These are phyloP conservation scores for Capronia epimyces DNA, from an alignment of 2,329 filamentous ascomycete genomes.

Conservation along the genomic window DNA sequence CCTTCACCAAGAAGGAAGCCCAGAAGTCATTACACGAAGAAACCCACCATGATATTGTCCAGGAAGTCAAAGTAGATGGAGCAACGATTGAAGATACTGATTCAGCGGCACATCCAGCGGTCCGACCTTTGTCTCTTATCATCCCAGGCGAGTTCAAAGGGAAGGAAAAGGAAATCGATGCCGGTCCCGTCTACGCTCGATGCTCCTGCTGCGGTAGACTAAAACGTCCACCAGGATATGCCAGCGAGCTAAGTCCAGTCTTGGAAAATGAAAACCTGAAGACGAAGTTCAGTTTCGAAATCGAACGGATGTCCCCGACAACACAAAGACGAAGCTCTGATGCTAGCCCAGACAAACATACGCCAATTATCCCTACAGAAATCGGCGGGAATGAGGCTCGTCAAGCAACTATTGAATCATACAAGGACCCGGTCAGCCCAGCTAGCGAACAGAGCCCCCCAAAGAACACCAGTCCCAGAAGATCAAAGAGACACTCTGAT, in stretches of 20 bases:
- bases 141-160: constrained; percentile 22
- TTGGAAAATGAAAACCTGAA: constrained; percentile 27
- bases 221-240: constrained; percentile 20
- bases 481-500: constrained; percentile 14
- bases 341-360: constrained; percentile 19
- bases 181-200: constrained; percentile 21
- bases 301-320: constrained; percentile 16
- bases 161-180: constrained; percentile 23
- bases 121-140: constrained; percentile 22
- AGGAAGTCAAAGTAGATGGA: constrained; percentile 8
- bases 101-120: constrained; percentile 18
- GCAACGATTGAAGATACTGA: constrained; percentile 10
- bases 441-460: constrained; percentile 4
- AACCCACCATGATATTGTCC: neutral
- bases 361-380: constrained; percentile 26
- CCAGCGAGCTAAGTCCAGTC: constrained; percentile 25
- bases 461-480: constrained; percentile 4
- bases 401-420: constrained; percentile 25
- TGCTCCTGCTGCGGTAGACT: constrained; percentile 29
- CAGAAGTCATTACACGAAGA: neutral
- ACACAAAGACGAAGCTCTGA: constrained; percentile 20
- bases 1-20: constrained; percentile 6
- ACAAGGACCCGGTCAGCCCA: constrained; percentile 1
- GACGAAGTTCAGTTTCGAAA: constrained; percentile 28
- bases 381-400: constrained; percentile 22